Conservation (phyloP, 352 stramenopile genomes). For the Phytophthora lateralis region DNA sequence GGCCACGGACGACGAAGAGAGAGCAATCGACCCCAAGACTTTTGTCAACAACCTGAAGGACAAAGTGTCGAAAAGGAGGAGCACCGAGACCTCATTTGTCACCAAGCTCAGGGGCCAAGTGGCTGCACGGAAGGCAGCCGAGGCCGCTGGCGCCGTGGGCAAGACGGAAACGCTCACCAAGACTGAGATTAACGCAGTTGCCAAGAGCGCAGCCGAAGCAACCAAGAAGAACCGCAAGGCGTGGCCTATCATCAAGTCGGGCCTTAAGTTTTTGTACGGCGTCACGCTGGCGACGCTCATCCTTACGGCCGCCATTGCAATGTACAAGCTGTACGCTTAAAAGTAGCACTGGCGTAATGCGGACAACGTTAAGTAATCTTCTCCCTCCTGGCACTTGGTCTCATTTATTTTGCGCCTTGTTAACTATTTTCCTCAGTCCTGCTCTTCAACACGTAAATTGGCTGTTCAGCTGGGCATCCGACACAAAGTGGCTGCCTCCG, state of each 20-base stretch:
- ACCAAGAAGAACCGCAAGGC: constrained; percentile 21
- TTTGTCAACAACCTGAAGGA: too few relatives aligned
- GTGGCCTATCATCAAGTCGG: constrained; percentile 11
- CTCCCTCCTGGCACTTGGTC: not conserved
- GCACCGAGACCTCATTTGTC: not conserved
- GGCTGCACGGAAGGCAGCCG: not conserved
- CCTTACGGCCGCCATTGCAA: constrained; percentile 7
- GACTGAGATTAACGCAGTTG: constrained; percentile 4
- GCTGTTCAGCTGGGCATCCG: constrained; percentile 61
- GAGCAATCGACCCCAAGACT: too few relatives aligned
- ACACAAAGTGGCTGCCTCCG: constrained; percentile 78
- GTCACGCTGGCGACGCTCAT: constrained; percentile 6
- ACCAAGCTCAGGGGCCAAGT: not conserved
- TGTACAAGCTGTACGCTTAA: constrained; percentile 5
- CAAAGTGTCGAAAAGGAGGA: too few relatives aligned
- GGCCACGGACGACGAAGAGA: constrained; percentile 1
- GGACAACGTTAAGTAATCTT: not conserved
- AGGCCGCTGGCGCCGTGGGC: not conserved
- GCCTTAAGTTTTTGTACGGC: constrained; percentile 17
- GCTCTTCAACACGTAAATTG: constrained; percentile 54
- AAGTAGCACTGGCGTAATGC: not conserved
- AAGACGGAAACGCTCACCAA: constrained; percentile 7
- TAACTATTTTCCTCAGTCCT: too few relatives aligned
- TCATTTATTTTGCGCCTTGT: too few relatives aligned
- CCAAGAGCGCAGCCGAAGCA: not conserved